phyloP scores from a whole-genome alignment of 2,329 filamentous ascomycete genomes.

The Colletotrichum eremochloae region DNA sequence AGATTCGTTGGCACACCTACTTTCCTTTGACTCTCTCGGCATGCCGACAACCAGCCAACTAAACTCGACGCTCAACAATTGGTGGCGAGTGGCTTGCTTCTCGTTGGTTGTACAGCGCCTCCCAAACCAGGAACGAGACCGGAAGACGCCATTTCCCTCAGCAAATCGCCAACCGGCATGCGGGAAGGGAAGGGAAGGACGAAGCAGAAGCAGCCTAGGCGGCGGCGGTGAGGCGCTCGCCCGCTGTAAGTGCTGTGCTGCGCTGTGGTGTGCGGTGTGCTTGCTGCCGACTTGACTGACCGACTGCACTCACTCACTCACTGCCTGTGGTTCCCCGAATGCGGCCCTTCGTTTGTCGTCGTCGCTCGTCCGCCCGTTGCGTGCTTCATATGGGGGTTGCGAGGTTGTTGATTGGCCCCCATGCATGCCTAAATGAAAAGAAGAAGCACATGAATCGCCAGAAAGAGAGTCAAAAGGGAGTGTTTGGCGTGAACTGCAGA shows the following conservation, averaged over 20 bases:
- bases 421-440: not conserved
- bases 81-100: slow-evolving; percentile 12
- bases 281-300: not conserved
- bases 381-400: not conserved
- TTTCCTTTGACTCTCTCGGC: not conserved
- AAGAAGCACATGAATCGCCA: too few species aligned
- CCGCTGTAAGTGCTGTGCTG: not conserved
- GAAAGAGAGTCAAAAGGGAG: not conserved
- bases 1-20: slow-evolving; percentile 18
- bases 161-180: slow-evolving; percentile 24
- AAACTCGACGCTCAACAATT: not conserved
- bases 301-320: too few species aligned
- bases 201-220: not conserved
- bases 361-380: not conserved
- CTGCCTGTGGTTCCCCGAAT: slow-evolving; percentile 10
- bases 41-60: not conserved
- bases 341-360: slow-evolving; percentile 7
- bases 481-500: not conserved
- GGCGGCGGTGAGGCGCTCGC: slow-evolving; percentile 22
- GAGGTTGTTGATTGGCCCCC: not conserved
- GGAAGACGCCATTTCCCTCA: slow-evolving; percentile 10
- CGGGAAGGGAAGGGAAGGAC: not conserved
- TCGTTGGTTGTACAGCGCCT: slow-evolving; percentile 5
- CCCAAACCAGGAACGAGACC: slow-evolving; percentile 1
- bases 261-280: not conserved